phyloP scores from a whole-genome alignment of 78 protist genomes.

The Dictyostelium brefeldianum region DNA sequence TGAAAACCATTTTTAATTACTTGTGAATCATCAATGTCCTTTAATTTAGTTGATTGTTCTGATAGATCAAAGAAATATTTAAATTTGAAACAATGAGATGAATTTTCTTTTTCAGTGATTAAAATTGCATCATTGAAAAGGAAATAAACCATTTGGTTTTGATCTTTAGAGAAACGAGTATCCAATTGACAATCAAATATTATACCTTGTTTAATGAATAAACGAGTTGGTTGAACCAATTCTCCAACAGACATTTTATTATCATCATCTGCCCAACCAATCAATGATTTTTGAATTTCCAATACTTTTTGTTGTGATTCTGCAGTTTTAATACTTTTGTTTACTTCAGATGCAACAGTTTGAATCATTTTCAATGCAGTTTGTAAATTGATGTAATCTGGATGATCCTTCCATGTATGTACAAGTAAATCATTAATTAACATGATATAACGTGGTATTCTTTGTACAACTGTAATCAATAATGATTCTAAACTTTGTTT shows the following conservation, averaged over 20 bases:
- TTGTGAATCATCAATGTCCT: conserved; percentile 62
- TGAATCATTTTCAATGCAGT: conserved; percentile 35
- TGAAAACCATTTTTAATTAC: conserved; percentile 60
- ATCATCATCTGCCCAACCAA: conserved; percentile 38
- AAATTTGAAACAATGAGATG: conserved; percentile 12
- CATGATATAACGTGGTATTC: conserved; percentile 71
- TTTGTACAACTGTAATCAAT: conserved; percentile 49
- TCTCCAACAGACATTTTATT: background rate
- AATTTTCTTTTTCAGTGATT: conserved; percentile 11
- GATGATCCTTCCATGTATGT: conserved; percentile 69
- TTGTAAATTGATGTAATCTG: conserved; percentile 20
- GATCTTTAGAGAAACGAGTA: conserved; percentile 47
- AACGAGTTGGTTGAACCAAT: conserved; percentile 52
- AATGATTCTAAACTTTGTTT: conserved; percentile 49
- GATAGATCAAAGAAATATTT: conserved; percentile 55
- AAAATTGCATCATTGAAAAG: conserved; percentile 43
- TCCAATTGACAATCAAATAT: conserved; percentile 46
- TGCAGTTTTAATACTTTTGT: conserved; percentile 34
- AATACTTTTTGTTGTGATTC: conserved; percentile 69
- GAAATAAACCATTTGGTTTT: conserved; percentile 8
- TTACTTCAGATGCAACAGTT: conserved; percentile 40
- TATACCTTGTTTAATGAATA: conserved; percentile 49
- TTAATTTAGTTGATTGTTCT: background rate
- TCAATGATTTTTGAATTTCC: conserved; percentile 50
- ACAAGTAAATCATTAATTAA: conserved; percentile 20